Conservation (phyloP, 192 early-diverging fungal genomes). For the Coemansia sp. region DNA sequence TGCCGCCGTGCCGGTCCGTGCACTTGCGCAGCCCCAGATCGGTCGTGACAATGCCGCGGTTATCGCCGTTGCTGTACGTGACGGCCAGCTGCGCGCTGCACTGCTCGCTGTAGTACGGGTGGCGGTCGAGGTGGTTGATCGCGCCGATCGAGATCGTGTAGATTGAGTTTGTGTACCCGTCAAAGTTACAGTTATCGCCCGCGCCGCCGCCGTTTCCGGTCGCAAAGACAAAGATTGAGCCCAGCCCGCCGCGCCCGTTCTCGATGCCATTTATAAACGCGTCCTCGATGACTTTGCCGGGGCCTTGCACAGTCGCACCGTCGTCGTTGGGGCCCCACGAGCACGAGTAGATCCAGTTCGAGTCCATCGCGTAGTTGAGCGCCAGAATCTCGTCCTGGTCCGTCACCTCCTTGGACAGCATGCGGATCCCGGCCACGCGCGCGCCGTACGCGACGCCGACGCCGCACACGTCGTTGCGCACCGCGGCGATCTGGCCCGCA, state of each 20-base stretch:
- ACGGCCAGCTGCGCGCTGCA: slow-evolving; percentile 88
- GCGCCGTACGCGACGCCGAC: slow-evolving; percentile 91
- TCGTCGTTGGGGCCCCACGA: slow-evolving; percentile 94
- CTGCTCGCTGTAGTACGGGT: slow-evolving; percentile 83
- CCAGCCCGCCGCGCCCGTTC: slow-evolving; percentile 80
- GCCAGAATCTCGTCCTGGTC: slow-evolving; percentile 91
- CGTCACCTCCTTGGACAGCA: slow-evolving; percentile 86
- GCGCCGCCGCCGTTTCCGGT: slow-evolving; percentile 83
- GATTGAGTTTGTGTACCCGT: slow-evolving; percentile 94
- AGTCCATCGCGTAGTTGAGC: slow-evolving; percentile 83
- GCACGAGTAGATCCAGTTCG: slow-evolving; percentile 95
- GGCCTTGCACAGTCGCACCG: slow-evolving; percentile 81
- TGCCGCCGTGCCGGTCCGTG: slow-evolving; percentile 83
- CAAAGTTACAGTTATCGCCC: slow-evolving; percentile 94
- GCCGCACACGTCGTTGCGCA: slow-evolving; percentile 88
- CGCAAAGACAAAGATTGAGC: slow-evolving; percentile 92
- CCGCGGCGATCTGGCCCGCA: slow-evolving; percentile 95
- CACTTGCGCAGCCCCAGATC: slow-evolving; percentile 76
- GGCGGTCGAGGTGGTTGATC: slow-evolving; percentile 69
- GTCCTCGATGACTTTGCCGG: slow-evolving; percentile 71
- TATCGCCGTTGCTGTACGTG: slow-evolving; percentile 81
- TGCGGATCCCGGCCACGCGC: slow-evolving; percentile 83
- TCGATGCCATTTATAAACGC: slow-evolving; percentile 86
- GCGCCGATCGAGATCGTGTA: slow-evolving; percentile 94
- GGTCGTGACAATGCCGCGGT: slow-evolving; percentile 83